A percentile compares a stretch with the other conserved stretches of the same genome.
Evolutionary conservation across 2,329 filamentous ascomycete genomes (phyloP).

Genomic region (Akanthomyces lecanii): DNA sequence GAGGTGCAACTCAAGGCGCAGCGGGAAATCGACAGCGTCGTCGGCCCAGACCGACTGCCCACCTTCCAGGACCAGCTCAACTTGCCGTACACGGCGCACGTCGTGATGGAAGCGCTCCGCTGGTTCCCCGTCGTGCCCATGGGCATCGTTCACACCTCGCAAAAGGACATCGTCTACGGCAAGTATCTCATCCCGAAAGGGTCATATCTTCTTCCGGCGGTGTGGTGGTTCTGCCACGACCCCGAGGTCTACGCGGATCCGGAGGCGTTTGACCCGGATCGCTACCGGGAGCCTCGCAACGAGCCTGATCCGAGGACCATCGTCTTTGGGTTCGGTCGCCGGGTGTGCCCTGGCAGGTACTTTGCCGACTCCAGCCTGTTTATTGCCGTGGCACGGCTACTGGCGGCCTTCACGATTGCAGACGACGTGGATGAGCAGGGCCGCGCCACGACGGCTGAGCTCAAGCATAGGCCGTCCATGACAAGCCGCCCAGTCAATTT

Average conservation of each 20-base stretch:
- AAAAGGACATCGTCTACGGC: conserved; percentile 24
- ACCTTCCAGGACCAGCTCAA: conserved; percentile 23
- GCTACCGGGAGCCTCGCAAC: conserved; percentile 27
- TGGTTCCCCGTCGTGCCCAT: conserved; percentile 32
- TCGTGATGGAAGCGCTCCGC: conserved; percentile 29
- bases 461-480: not conserved
- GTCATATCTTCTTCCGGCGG: conserved; percentile 23
- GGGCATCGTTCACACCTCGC: conserved; percentile 35
- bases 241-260: conserved; percentile 56
- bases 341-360: conserved; percentile 32
- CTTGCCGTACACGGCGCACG: conserved; percentile 27
- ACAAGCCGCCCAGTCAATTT: not conserved
- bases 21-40: conserved; percentile 25
- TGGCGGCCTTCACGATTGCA: conserved; percentile 39
- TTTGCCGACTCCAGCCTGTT: conserved; percentile 31
- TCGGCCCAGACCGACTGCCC: conserved; percentile 28
- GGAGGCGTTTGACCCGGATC: conserved; percentile 30
- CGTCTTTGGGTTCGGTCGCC: conserved; percentile 35
- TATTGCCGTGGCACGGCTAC: conserved; percentile 34
- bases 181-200: conserved; percentile 28
- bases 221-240: conserved; percentile 53
- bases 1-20: conserved; percentile 24
- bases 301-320: conserved; percentile 27
- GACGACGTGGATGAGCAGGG: not conserved
- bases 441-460: not conserved